phyloP scores from a whole-genome alignment of 495 filamentous ascomycete genomes.

The Podospora anserina region DNA sequence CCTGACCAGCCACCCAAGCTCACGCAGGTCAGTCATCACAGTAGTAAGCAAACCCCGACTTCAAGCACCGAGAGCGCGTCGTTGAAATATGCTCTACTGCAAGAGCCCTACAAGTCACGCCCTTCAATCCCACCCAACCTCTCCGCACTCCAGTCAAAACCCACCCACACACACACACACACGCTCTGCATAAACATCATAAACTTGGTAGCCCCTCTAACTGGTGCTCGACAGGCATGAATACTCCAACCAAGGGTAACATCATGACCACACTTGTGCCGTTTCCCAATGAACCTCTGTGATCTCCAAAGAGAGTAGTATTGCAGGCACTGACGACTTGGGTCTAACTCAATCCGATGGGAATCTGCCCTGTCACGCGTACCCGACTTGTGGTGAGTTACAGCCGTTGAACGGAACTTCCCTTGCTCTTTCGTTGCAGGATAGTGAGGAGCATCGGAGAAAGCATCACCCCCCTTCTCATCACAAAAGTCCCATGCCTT shows the following conservation, averaged over 20 bases:
- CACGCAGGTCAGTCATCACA: neutral
- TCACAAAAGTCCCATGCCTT: neutral
- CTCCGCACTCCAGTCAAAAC: neutral
- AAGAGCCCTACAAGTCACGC: neutral
- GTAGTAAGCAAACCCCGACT: neutral
- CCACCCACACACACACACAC: too few species aligned
- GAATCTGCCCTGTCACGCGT: neutral
- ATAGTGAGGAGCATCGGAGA: neutral
- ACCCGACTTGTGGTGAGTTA: neutral
- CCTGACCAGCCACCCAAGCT: neutral
- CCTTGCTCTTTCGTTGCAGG: neutral
- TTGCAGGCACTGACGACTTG: neutral
- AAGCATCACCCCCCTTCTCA: neutral
- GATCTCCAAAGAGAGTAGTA: neutral
- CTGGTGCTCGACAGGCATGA: neutral
- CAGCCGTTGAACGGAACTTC: neutral
- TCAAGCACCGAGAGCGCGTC: neutral
- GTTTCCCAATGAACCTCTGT: neutral
- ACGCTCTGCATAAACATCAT: neutral
- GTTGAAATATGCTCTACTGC: slow-evolving; percentile 4
- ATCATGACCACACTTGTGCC: neutral
- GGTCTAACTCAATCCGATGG: neutral
- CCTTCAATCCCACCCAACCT: slow-evolving; percentile 3
- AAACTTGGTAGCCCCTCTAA: neutral
- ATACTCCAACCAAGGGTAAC: neutral